Evolutionary conservation across 768 basidiomycete species (phyloP), one percentile per base, ranked within the genome.

Genomic region (Suillus cothurnatus): DNA sequence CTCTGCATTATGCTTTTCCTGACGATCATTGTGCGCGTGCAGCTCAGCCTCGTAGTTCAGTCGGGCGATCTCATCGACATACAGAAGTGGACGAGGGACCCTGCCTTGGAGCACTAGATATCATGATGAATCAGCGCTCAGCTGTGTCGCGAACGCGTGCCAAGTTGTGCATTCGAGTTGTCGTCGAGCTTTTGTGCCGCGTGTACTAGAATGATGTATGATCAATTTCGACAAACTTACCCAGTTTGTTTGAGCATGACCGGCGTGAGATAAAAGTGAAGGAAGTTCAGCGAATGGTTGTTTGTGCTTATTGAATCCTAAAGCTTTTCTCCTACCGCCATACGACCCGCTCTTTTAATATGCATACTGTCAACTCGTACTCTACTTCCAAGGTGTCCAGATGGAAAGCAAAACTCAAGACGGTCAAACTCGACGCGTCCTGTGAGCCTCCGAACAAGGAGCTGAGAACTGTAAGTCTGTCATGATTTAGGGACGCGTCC

Each of bases 401-500:
- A 58, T 39, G 39, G 5, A 71, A 62, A 61, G 64, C 62, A 60
- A 62, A 63, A 4, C 66, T 75, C 62, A 75, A 69, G 49, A 75
- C 74, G 2, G 65, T 72, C 61, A 73, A 68, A 32, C 67, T 75
- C 36, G 58, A 68, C 17, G 66, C 67, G 38, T 31, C 66, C 31
- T 28, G 58, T 28, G 67, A 71, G 63, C 74, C 69, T 12, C 69
- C 70, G 15, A 59, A 57, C 52, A 77, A 76, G 65, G 74, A 62
- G 53, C 17, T 36, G 6, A 63, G 71, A 26, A 38, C 56, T 15
- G 64, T 67, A 62, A 38, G 64, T 66, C 15, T 66, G 38, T 43
- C 38, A 32, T 55, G 6, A 32, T 55, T n/a, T n/a, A 3, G 21
- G 53, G 21, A 34, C 53, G 32, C 21, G 32, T 55, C n/a, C n/a